Percentiles rank a stretch among this genome's conserved stretches.
These are phyloP conservation scores for Paraconiothyrium sp. DNA, from an alignment of 2,329 filamentous ascomycete genomes.

Conservation along the genomic window DNA sequence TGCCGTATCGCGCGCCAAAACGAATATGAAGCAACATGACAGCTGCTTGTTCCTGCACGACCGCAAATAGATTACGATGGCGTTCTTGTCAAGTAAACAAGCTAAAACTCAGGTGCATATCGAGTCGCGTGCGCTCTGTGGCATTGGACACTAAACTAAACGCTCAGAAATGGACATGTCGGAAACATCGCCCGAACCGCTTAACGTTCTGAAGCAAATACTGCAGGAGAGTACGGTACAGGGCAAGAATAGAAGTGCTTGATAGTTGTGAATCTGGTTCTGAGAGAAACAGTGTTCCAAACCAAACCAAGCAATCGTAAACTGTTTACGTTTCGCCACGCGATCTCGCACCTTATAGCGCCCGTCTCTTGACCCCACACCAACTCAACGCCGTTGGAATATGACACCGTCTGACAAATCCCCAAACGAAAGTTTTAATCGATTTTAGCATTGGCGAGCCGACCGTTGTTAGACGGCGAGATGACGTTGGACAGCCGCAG, in stretches of 20 bases:
- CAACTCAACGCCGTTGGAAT: conserved; percentile 24
- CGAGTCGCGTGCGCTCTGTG: not conserved
- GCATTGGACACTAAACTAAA: conserved; percentile 16
- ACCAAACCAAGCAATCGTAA: conserved; percentile 40
- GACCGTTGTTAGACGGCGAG: conserved; percentile 71
- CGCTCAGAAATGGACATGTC: conserved; percentile 16
- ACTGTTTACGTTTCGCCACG: conserved; percentile 46
- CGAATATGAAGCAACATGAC: conserved; percentile 14
- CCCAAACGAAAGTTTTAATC: conserved; percentile 61
- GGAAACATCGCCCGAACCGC: conserved; percentile 16
- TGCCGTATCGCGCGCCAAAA: conserved; percentile 9
- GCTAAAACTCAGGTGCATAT: not conserved
- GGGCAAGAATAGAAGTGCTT: conserved; percentile 23
- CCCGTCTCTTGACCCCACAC: conserved; percentile 16
- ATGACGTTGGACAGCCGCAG: conserved; percentile 84
- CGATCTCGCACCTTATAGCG: conserved; percentile 25
- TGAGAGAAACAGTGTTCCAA: conserved; percentile 29
- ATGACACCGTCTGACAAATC: conserved; percentile 47
- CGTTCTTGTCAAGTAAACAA: not conserved
- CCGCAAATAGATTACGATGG: not conserved
- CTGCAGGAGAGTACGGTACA: conserved; percentile 27
- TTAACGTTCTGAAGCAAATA: conserved; percentile 27
- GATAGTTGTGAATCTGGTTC: conserved; percentile 23
- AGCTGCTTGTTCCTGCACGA: not conserved
- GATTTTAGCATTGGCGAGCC: conserved; percentile 77